Percentiles rank a stretch among this genome's conserved stretches.
These are phyloP conservation scores for Diaporthe citriasiana DNA, from an alignment of 2,329 filamentous ascomycete species.

Conservation along the genomic window DNA sequence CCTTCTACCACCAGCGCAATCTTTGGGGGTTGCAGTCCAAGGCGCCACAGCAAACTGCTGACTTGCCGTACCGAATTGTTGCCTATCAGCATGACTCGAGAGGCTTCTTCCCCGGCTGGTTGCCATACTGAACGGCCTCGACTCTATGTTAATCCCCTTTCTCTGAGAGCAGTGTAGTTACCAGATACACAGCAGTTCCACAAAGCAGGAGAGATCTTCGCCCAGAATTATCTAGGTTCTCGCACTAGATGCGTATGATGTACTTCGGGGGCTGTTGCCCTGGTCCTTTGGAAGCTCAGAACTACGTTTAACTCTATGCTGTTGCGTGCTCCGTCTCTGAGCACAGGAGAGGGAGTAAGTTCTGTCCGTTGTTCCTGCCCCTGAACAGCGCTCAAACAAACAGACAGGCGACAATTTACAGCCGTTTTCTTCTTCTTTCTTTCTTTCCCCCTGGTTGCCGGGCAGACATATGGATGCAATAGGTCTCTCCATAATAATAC, in stretches of 20 bases:
- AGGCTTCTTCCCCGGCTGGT: background rate
- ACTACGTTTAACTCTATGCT: background rate
- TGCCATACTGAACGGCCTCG: background rate
- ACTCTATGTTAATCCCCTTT: too few species aligned
- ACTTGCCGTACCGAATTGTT: background rate
- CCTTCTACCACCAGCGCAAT: background rate
- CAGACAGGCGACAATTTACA: background rate
- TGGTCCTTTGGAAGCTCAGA: too few species aligned
- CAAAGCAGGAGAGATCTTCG: background rate
- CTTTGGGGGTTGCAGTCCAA: background rate
- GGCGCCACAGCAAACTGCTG: slow-evolving; percentile 3
- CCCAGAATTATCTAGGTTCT: background rate
- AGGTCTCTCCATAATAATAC: background rate
- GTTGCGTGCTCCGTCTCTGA: background rate
- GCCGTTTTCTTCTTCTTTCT: background rate
- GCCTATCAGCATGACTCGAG: slow-evolving; percentile 17
- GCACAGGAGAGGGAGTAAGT: background rate
- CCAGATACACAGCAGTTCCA: background rate
- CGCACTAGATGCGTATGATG: background rate
- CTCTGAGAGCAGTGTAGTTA: too few species aligned
- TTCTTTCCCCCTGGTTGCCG: too few species aligned
- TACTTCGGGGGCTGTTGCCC: background rate
- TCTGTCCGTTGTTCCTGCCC: background rate
- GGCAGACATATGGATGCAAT: background rate
- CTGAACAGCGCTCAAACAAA: background rate